Evolutionary conservation across 306 rosid species (phyloP), one percentile per base, ranked within the genome.

Genomic region (Quillaja saponaria): DNA sequence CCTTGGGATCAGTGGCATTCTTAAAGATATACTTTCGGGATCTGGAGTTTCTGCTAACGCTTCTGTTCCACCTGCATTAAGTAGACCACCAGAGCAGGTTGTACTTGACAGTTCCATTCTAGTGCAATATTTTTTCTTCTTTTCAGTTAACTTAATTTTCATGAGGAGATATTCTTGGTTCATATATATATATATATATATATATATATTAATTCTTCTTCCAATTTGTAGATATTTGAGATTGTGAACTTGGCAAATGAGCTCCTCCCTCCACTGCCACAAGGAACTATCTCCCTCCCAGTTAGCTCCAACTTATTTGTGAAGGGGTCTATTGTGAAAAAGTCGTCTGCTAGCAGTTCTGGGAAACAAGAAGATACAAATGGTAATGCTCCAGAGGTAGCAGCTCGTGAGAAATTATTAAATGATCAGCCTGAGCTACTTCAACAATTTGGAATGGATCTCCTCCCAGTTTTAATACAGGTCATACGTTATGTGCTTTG

Each of bases 221-320:
- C 47, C 15, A 3, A 49, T 62, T 28, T 45, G 55, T 69, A 94
- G 99, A 94, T 94, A 64, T 94, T 83, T 79, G 99, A 90, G 85
- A 89, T 94, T 63, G 99, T 94, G 58, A 94, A 90, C 79, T 80
- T 94, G 53, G 96, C 91, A 61, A 94, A 94, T 73, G 99, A 94
- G 81, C 96, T 94, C 69, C 85, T 94, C 31, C 99, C 99, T 40
- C 91, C 96, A 31, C 77, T 94, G 67, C 99, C 99, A 4, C 91
- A 90, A 80, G 99, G 99, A 63, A 85, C 83, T 55, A 83, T 94
- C 61, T 81, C 95, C 69, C 90, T 87, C 16, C 96, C 96, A 10
- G 64, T 83, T 58, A 85, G 78, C 79, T 71, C 76, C 69, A 82
- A 83, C 75, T 13, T 85, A 58, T 76, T 94, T 68, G 68, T 90